These are phyloP conservation scores for Diplocarpon rosae DNA, from an alignment of 2,329 filamentous ascomycete genomes.

Conservation along the genomic window DNA sequence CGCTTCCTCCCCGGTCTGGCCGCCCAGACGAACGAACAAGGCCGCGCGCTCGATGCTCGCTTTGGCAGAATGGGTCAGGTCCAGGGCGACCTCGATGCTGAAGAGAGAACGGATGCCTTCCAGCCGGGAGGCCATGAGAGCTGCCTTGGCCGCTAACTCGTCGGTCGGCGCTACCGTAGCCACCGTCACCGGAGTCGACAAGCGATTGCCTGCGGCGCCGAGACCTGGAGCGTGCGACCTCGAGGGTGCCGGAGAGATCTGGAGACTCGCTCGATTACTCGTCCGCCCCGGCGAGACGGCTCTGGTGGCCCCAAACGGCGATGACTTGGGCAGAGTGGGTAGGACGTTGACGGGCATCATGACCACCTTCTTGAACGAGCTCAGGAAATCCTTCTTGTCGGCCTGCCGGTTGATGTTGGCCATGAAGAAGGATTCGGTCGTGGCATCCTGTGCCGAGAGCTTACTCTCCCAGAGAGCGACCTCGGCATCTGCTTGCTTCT, in stretches of 20 bases:
- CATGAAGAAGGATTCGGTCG: constrained; percentile 91
- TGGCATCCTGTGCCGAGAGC: constrained; percentile 80
- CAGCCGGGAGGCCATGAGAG: constrained; percentile 86
- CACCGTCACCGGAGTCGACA: constrained; percentile 27
- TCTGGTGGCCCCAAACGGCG: constrained; percentile 37
- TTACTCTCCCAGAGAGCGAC: constrained; percentile 86
- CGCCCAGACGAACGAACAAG: constrained; percentile 69
- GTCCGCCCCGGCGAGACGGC: neutral
- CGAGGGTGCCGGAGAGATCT: constrained; percentile 29
- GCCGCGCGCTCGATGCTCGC: constrained; percentile 75
- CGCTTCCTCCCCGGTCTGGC: constrained; percentile 70
- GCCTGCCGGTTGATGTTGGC: constrained; percentile 87
- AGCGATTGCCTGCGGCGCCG: constrained; percentile 22
- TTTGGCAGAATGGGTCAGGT: constrained; percentile 81
- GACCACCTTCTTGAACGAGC: constrained; percentile 94
- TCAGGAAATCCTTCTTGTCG: constrained; percentile 92
- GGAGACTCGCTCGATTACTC: constrained; percentile 16
- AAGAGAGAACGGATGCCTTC: constrained; percentile 93
- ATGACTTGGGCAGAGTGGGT: constrained; percentile 52
- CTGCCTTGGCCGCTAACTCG: constrained; percentile 92
- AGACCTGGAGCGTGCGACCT: constrained; percentile 40
- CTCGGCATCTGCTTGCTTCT: constrained; percentile 60
- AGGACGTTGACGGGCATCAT: constrained; percentile 97
- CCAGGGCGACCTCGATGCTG: constrained; percentile 89
- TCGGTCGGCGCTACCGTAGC: constrained; percentile 67